A percentile compares a stretch with the other conserved stretches of the same genome.
These are phyloP conservation scores for Crithidia fasciculata DNA, from an alignment of 208 protist genomes.

Conservation along the genomic window DNA sequence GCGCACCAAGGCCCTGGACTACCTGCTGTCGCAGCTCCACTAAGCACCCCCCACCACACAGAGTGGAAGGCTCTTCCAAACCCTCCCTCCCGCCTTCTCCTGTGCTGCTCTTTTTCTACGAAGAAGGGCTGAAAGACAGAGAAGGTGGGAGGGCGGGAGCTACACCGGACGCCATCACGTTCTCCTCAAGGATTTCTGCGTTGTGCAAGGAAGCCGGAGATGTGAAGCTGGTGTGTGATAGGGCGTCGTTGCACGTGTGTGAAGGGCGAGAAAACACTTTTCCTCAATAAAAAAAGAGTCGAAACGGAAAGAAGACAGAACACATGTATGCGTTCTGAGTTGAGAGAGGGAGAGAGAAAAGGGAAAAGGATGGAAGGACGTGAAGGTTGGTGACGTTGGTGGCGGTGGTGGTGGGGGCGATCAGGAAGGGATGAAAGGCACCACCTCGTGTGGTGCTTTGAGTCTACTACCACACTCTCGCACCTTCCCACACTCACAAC, in stretches of 20 bases:
- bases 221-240: constrained; percentile 29
- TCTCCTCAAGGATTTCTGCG: constrained; percentile 11
- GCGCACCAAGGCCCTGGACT: constrained; percentile 83
- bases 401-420: no score
- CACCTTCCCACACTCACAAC: background rate
- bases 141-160: constrained; percentile 1
- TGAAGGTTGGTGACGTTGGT: background rate
- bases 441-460: background rate
- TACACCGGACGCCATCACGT: constrained; percentile 11
- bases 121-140: background rate
- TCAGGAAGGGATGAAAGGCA: background rate
- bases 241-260: constrained; percentile 1
- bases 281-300: no score
- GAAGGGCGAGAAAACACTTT: background rate
- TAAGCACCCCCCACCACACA: constrained; percentile 19
- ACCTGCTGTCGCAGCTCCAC: constrained; percentile 78
- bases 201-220: constrained; percentile 8
- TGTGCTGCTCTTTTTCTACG: background rate
- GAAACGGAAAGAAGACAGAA: no score
- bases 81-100: background rate
- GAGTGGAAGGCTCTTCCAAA: constrained; percentile 9
- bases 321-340: no score
- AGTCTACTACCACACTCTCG: background rate
- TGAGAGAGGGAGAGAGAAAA: background rate
- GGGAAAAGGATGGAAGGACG: background rate